phyloP scores from a whole-genome alignment of 371 early-diverging fungal species.

The Enterospora canceri region DNA sequence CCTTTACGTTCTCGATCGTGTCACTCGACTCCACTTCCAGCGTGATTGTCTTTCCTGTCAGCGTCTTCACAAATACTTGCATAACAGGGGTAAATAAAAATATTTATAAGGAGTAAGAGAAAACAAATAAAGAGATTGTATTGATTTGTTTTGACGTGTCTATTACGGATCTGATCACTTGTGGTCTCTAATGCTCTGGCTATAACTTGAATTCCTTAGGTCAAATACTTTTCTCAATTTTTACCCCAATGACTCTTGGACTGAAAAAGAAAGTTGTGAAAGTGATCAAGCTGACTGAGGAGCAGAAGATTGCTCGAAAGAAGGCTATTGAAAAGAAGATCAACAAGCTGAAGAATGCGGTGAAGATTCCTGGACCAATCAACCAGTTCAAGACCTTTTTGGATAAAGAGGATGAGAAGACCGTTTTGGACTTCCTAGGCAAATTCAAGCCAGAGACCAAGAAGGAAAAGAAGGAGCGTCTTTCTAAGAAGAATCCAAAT shows the following conservation, averaged over 20 bases:
- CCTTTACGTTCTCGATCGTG: conserved; percentile 82
- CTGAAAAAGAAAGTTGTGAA: background rate
- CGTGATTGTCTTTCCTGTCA: conserved; percentile 91
- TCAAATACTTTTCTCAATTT: no score
- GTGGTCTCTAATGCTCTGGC: no score
- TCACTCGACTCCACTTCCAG: conserved; percentile 87
- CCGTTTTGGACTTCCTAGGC: conserved; percentile 82
- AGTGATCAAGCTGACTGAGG: conserved; percentile 7
- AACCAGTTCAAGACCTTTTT: conserved; percentile 93
- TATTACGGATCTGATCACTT: no score
- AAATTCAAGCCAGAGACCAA: conserved; percentile 96
- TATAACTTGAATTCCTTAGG: no score
- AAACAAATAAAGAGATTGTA: no score
- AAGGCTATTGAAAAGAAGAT: conserved; percentile 44
- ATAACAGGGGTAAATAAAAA: no score
- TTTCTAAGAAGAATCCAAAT: conserved; percentile 68
- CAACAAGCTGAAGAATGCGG: conserved; percentile 77
- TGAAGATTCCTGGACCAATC: conserved; percentile 96
- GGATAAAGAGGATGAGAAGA: conserved; percentile 74
- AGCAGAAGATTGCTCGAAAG: conserved; percentile 27
- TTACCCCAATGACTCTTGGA: conserved; percentile 19
- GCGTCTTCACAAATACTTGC: conserved; percentile 90
- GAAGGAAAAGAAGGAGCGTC: conserved; percentile 80
- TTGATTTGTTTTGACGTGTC: no score
- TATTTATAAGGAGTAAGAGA: no score